A percentile compares a stretch with the other conserved stretches of the same genome.
phyloP scores from a whole-genome alignment of 2,329 filamentous ascomycete genomes.

The Neonectria magnoliae region DNA sequence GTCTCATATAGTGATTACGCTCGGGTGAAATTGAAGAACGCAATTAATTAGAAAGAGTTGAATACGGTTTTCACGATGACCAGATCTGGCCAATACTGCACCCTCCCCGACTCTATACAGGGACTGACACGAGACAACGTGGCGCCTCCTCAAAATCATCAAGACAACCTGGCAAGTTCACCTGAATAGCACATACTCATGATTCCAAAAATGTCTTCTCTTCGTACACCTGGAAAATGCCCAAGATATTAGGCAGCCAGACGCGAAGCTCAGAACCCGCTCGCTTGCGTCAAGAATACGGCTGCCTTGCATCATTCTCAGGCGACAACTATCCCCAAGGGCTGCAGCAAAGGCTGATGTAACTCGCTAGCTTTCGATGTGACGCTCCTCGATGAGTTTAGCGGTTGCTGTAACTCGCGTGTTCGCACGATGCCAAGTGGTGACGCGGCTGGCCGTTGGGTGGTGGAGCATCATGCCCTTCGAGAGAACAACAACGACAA shows the following conservation, averaged over 20 bases:
- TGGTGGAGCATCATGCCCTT: background rate
- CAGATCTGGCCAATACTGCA: background rate
- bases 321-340: constrained; percentile 1
- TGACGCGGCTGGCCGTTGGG: constrained; percentile 5
- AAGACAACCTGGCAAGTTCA: background rate
- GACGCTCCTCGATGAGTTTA: background rate
- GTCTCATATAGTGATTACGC: background rate
- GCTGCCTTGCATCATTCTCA: constrained; percentile 15
- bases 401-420: background rate
- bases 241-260: background rate
- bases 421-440: constrained; percentile 1
- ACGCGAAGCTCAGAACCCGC: background rate
- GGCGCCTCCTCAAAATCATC: background rate
- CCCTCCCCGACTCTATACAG: no score
- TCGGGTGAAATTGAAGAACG: background rate
- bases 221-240: background rate
- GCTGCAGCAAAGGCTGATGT: background rate
- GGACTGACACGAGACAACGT: background rate
- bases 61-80: background rate
- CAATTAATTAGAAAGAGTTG: background rate
- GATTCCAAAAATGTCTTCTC: background rate
- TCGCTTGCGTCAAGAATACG: background rate
- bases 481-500: background rate
- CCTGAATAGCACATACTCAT: background rate
- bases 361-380: background rate